phyloP scores from a whole-genome alignment of 345 rosid species.

The Moricandia moricandioides region DNA sequence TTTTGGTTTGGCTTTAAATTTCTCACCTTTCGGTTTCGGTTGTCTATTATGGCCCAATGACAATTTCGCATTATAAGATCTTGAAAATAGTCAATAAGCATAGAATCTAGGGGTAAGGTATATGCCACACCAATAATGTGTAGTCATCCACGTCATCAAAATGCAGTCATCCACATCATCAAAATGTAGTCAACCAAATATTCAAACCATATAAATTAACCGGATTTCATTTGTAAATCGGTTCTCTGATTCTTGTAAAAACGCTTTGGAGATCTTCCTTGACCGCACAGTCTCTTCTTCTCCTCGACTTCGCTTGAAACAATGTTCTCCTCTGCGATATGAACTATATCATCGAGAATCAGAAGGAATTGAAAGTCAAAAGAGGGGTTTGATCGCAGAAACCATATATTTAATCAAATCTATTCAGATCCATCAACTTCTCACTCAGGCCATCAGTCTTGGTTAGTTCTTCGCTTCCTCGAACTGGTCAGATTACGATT shows the following conservation, averaged over 20 bases:
- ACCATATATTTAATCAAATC: constrained; percentile 46
- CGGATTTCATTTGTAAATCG: constrained; percentile 19
- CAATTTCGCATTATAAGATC: no score
- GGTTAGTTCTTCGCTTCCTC: constrained; percentile 40
- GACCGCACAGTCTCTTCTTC: no score
- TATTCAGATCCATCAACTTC: constrained; percentile 46
- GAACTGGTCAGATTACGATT: not conserved
- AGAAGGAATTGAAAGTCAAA: not conserved
- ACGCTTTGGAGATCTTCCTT: not conserved
- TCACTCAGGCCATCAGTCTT: constrained; percentile 51
- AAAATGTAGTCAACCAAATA: constrained; percentile 11
- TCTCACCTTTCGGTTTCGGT: no score
- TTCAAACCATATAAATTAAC: constrained; percentile 23
- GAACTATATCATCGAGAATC: not conserved
- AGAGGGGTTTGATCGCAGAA: constrained; percentile 40
- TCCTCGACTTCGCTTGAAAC: not conserved
- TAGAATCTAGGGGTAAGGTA: no score
- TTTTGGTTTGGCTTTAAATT: no score
- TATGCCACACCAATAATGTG: no score
- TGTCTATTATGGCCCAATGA: no score
- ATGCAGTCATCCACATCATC: constrained; percentile 14
- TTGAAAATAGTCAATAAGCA: no score
- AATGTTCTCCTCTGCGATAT: constrained; percentile 24
- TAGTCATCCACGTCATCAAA: no score
- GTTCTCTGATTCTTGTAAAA: not conserved